Evolutionary conservation across 805 yeast species (phyloP), one percentile per base, ranked within the genome.

Genomic region (Debaryomyces prosopidis): DNA sequence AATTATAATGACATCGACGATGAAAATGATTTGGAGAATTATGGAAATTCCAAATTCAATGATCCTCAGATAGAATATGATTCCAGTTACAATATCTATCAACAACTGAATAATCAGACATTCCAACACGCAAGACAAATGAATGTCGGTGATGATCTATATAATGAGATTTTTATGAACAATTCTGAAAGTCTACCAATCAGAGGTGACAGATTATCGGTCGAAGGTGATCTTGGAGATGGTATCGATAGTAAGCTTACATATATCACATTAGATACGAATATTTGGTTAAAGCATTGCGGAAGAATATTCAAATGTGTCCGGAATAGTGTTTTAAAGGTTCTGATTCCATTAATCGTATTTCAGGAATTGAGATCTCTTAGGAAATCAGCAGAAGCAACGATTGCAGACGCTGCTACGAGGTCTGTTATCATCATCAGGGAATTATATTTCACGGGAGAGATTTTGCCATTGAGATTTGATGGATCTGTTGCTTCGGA

Each of bases 221-320:
- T 68, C 7, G 71, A 63, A 38, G 86, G 86, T 7, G 73, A 81
- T 56, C 62, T 82, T 31, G 83, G 85, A 4, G 77, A 76, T 39
- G 64, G 73, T 35, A 80, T 82, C 75, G 87, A 82, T 59, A 75
- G 79, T 10, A 60, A 75, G 14, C 57, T 79, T 17, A 82, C 88
- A 0, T 75, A 73, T 54, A 73, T 85, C 44, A 79, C 88, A 0
- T 68, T 87, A 45, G 95, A 87, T 63, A 86, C 94, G 1, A 86
- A 87, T 51, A 80, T 85, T 46, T 87, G 92, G 91, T 67, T 87
- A 51, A 84, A 86, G 55, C 91, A 85, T 57, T 85, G 90, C 60
- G 95, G 92, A 1, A 75, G 85, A 49, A 71, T 87, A 16, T 87
- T 76, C 66, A 87, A 87, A 59, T 80, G 88, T 53, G 77, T 85